phyloP scores from a whole-genome alignment of 2,329 filamentous ascomycete species.

The Tolypocladium pustulatum region DNA sequence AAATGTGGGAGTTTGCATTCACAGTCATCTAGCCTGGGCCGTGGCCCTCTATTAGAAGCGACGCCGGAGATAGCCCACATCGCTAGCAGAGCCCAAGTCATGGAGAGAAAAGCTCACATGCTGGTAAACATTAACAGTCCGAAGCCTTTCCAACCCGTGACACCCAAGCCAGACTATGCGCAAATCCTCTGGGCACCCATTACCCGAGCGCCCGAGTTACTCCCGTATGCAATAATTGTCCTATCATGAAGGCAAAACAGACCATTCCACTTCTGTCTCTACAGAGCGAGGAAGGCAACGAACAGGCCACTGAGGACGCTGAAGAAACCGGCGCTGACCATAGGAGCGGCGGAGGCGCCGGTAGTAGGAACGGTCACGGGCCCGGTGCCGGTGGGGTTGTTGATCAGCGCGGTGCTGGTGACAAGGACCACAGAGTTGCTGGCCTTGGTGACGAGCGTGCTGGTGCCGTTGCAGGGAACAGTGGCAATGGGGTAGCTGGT shows the following conservation, averaged over 20 bases:
- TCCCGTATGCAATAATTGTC: conserved; percentile 9
- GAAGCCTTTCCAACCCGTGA: conserved; percentile 8
- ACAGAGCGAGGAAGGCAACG: conserved; percentile 32
- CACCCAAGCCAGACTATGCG: conserved; percentile 18
- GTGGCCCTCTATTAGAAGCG: neutral
- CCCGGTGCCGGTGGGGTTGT: conserved; percentile 11
- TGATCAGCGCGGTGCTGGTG: conserved; percentile 9
- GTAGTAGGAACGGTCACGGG: conserved; percentile 12
- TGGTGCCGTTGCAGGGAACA: neutral
- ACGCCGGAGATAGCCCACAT: neutral
- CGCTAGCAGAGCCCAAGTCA: neutral
- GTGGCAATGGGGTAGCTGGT: conserved; percentile 7
- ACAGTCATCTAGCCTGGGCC: neutral
- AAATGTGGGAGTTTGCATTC: neutral
- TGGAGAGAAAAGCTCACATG: neutral
- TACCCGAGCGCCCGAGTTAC: conserved; percentile 11
- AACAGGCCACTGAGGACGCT: conserved; percentile 28
- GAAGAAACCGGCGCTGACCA: conserved; percentile 25
- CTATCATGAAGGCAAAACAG: conserved; percentile 12
- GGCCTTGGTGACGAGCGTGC: conserved; percentile 1
- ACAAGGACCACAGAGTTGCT: conserved; percentile 8
- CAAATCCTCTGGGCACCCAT: conserved; percentile 10
- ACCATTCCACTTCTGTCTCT: conserved; percentile 12
- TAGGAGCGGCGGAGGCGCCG: conserved; percentile 11
- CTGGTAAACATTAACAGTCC: neutral